Evolutionary conservation across 2,329 filamentous ascomycete species (phyloP).

Genomic region (Falciphora oryzae): DNA sequence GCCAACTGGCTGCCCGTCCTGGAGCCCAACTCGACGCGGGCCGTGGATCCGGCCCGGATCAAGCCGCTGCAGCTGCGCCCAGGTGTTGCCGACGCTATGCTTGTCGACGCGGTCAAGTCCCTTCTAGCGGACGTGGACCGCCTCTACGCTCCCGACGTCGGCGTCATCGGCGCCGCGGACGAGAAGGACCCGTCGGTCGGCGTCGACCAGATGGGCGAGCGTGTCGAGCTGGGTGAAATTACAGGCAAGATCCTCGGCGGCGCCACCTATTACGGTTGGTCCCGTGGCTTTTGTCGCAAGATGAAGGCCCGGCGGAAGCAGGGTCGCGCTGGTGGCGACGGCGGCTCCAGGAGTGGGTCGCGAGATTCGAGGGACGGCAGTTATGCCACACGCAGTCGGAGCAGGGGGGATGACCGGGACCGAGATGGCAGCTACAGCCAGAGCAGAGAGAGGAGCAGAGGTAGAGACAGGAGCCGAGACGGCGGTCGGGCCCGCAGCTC

Average conservation of each 20-base stretch:
- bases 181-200: slow-evolving; percentile 52
- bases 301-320: slow-evolving; percentile 57
- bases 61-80: slow-evolving; percentile 65
- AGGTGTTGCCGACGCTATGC: slow-evolving; percentile 60
- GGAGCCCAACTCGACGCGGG: slow-evolving; percentile 65
- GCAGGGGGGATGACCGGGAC: too few relatives aligned
- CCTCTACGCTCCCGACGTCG: slow-evolving; percentile 54
- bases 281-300: slow-evolving; percentile 69
- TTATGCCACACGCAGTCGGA: not conserved
- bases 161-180: slow-evolving; percentile 22
- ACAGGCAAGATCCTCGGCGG: slow-evolving; percentile 59
- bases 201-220: slow-evolving; percentile 70
- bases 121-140: slow-evolving; percentile 65
- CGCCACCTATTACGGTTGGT: slow-evolving; percentile 87
- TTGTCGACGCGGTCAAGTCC: slow-evolving; percentile 62
- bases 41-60: slow-evolving; percentile 66
- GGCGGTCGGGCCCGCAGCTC: slow-evolving; percentile 25
- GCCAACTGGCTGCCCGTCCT: slow-evolving; percentile 76
- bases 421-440: not conserved
- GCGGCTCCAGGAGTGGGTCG: slow-evolving; percentile 7
- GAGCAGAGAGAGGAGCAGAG: not conserved
- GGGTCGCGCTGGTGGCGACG: not conserved
- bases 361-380: not conserved
- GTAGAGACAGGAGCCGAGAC: slow-evolving; percentile 15
- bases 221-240: slow-evolving; percentile 57